phyloP scores from a whole-genome alignment of 306 rosid species.

The Parietaria judaica region DNA sequence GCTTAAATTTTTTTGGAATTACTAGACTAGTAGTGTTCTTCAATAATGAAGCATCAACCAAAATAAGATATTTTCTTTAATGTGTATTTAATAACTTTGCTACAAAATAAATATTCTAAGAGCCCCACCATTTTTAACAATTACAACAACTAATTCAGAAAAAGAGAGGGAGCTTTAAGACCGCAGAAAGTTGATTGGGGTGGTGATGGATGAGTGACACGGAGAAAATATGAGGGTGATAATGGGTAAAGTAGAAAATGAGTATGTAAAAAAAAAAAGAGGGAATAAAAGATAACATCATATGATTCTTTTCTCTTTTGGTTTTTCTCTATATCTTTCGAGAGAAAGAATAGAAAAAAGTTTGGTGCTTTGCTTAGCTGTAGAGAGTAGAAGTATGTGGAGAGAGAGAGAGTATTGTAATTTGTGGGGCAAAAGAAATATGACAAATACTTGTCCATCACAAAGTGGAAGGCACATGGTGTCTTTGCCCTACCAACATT shows the following conservation, averaged over 20 bases:
- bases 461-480: slow-evolving; percentile 33
- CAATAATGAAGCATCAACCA: too few relatives aligned
- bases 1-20: too few relatives aligned
- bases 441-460: slow-evolving; percentile 19
- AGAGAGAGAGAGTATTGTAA: slow-evolving; percentile 2
- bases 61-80: too few relatives aligned
- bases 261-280: neutral
- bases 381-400: slow-evolving; percentile 17
- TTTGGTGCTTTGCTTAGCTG: slow-evolving; percentile 21
- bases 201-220: neutral
- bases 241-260: slow-evolving; percentile 12
- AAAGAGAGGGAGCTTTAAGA: neutral
- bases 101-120: neutral
- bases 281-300: neutral
- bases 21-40: neutral
- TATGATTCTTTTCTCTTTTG: too few relatives aligned
- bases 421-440: slow-evolving; percentile 19
- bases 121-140: too few relatives aligned
- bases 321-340: too few relatives aligned
- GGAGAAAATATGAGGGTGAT: slow-evolving; percentile 18
- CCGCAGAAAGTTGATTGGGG: slow-evolving; percentile 11
- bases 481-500: slow-evolving; percentile 21
- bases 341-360: slow-evolving; percentile 7
- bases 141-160: neutral
- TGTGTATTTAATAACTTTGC: neutral